Evolutionary conservation across 163 green algal species (phyloP).

Genomic region (Picocystis sp.): DNA sequence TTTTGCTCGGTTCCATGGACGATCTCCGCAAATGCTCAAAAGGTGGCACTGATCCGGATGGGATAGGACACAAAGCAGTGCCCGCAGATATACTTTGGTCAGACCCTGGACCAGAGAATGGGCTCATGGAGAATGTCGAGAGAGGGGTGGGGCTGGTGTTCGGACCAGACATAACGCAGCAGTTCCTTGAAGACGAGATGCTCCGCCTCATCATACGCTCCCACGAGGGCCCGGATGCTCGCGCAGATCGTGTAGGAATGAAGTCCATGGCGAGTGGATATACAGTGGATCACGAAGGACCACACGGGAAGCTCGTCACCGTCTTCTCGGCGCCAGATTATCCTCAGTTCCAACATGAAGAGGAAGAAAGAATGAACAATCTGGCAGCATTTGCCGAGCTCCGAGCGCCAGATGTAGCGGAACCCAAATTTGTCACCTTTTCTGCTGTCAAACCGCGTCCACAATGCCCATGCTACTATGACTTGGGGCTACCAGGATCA

Average conservation of each 20-base stretch:
- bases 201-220: constrained; percentile 76
- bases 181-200: constrained; percentile 43
- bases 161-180: constrained; percentile 70
- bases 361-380: constrained; percentile 12
- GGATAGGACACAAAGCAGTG: constrained; percentile 30
- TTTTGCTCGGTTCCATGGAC: constrained; percentile 44
- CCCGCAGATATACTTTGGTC: constrained; percentile 86
- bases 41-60: constrained; percentile 67
- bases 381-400: constrained; percentile 12
- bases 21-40: constrained; percentile 51
- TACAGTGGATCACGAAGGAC: constrained; percentile 57
- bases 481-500: constrained; percentile 1
- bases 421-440: constrained; percentile 2
- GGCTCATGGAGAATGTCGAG: constrained; percentile 50
- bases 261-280: constrained; percentile 47
- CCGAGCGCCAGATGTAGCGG: background rate
- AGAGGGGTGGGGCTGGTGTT: constrained; percentile 79
- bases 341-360: constrained; percentile 4
- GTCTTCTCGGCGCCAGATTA: constrained; percentile 7
- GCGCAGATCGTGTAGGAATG: constrained; percentile 55
- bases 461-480: constrained; percentile 7
- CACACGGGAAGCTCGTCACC: constrained; percentile 19
- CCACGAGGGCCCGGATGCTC: constrained; percentile 90
- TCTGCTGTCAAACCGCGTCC: constrained; percentile 4
- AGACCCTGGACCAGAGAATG: constrained; percentile 51